A percentile compares a stretch with the other conserved stretches of the same genome.
phyloP scores from a whole-genome alignment of 805 yeast genomes.

The Alloascoidea africana region DNA sequence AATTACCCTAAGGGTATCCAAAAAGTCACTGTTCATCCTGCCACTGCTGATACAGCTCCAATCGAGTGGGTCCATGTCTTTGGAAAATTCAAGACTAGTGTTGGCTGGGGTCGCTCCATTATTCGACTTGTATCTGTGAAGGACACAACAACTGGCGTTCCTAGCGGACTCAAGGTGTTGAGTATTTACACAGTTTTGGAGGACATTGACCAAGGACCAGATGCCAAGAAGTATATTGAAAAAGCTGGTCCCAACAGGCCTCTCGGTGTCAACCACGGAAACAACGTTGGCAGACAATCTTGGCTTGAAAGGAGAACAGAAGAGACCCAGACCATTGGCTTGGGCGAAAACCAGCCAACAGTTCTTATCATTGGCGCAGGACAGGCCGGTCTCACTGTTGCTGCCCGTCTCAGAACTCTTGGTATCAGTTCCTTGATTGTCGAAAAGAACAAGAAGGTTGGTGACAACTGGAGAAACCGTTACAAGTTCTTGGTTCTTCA shows the following conservation, averaged over 20 bases:
- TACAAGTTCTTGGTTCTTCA: constrained; percentile 29
- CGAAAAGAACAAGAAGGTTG: constrained; percentile 22
- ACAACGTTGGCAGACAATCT: constrained; percentile 21
- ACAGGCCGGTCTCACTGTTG: constrained; percentile 27
- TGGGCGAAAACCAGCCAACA: constrained; percentile 21
- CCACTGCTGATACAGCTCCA: constrained; percentile 14
- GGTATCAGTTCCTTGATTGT: constrained; percentile 26
- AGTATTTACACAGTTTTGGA: constrained; percentile 21
- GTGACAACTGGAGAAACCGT: constrained; percentile 32
- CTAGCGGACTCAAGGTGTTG: constrained; percentile 18
- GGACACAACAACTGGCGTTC: constrained; percentile 13
- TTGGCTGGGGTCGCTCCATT: constrained; percentile 20
- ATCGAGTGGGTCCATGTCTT: constrained; percentile 22
- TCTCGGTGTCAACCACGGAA: constrained; percentile 24
- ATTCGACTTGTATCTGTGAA: constrained; percentile 18
- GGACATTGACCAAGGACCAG: constrained; percentile 13
- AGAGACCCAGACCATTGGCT: constrained; percentile 13
- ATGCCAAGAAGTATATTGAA: constrained; percentile 18
- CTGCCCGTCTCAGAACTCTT: constrained; percentile 25
- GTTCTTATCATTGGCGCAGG: constrained; percentile 33
- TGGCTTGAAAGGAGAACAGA: constrained; percentile 21
- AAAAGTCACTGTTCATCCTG: constrained; percentile 16
- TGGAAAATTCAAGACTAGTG: constrained; percentile 16
- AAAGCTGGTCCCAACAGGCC: constrained; percentile 18
- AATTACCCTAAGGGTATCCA: constrained; percentile 16